phyloP scores from a whole-genome alignment of 192 early-diverging fungal genomes.

The Chytriomyces hyalinus region DNA sequence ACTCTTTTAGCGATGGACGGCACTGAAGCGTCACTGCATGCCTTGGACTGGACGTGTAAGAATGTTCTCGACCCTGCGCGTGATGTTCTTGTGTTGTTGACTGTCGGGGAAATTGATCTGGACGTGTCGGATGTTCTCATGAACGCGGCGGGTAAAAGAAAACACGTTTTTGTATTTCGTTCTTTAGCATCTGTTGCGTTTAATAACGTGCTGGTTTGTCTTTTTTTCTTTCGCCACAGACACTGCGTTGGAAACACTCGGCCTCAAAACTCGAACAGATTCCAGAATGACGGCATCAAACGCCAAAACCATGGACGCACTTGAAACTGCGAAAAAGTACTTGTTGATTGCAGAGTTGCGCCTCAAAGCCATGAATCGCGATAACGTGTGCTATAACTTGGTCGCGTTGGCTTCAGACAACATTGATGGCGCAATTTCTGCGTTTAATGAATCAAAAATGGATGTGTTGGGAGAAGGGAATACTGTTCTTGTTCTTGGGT shows the following conservation, averaged over 20 bases:
- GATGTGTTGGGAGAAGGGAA: not conserved
- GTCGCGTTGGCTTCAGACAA: not conserved
- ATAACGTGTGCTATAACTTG: not conserved
- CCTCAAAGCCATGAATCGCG: not conserved
- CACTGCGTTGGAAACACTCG: not conserved
- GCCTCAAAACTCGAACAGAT: not conserved
- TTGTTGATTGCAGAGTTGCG: not conserved
- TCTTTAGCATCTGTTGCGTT: not conserved
- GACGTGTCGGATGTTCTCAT: conserved; percentile 3
- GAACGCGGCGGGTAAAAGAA: not conserved
- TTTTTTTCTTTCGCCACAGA: too few species aligned
- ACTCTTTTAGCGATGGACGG: not conserved
- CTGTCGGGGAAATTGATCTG: not conserved
- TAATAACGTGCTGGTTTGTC: not conserved
- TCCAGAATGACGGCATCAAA: too few species aligned
- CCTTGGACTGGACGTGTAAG: not conserved
- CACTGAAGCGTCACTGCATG: not conserved
- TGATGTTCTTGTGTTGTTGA: not conserved
- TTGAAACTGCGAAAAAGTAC: not conserved
- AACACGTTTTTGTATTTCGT: too few species aligned
- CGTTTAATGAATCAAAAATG: not conserved
- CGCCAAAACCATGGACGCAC: not conserved
- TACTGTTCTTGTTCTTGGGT: not conserved
- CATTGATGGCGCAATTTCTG: not conserved
- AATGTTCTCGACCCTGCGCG: not conserved